Base-by-base conservation (phyloP, 2,329 filamentous ascomycete species). In the Teratosphaeria nubilosa region DNA sequence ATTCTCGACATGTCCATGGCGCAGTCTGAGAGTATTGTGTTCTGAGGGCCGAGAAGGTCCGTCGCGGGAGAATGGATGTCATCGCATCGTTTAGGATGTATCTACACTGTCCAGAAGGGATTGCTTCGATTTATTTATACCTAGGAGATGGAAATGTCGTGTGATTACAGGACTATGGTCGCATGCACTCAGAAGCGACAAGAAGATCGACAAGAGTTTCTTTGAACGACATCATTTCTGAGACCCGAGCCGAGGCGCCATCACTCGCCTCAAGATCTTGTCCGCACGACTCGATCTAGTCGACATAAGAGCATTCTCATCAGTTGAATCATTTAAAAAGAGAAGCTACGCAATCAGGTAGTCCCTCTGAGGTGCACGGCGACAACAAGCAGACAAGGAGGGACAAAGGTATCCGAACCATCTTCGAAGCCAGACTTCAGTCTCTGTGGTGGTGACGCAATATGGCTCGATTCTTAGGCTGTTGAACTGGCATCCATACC, bases 1-100 rank as follows among this genome's bases (percentile, higher is more conserved):
- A 63, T 56, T 63, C 56, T 25, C 62, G 60, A 48, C 62, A 63
- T 53, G 51, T 53, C 51, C 51, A 53, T 34, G 25, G 31, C n/a
- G 41, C 20, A 20, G 41, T 48, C 41, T 48, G 41, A 6, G 41
- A 30, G 4, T 1, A 20, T 5, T 53, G 51, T 25, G 51, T 53
- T 34, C 31, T 30, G 22, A 34, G 25, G 51, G 25, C 25, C 13
- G 16, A 53, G 6, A 53, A 53, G 13, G 20, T 20, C 25, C 51
- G 51, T 24, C 13, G 51, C 25, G 51, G 51, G 16, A 53, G 20
- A 22, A 31, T 53, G 51, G 20, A 27, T 53, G 31, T 53, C 51
- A 53, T 53, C 51, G 51, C 51, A 53, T 53, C 51, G 25, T 53
- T 10, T 10, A 22, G n/a, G 20, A 10, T 48, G 20, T 3, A 22